These are phyloP conservation scores for Acacia crassicarpa DNA, from an alignment of 306 rosid genomes.

Conservation along the genomic window DNA sequence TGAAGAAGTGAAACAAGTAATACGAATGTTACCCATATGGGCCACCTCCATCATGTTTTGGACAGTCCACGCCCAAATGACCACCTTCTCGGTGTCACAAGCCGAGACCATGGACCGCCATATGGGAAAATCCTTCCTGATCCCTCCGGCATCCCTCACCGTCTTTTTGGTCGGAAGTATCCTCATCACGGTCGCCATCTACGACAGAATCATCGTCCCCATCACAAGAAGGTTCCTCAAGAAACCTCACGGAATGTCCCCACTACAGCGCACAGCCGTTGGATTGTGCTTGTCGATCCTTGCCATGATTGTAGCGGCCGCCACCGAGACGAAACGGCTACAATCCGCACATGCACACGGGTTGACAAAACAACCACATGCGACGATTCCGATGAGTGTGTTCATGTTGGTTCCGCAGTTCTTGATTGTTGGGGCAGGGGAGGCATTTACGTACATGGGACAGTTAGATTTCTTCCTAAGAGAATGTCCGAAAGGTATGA, in stretches of 20 bases:
- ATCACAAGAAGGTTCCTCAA: conserved; percentile 39
- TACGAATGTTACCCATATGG: conserved; percentile 84
- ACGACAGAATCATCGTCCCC: conserved; percentile 64
- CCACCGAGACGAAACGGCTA: conserved; percentile 51
- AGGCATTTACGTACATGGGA: conserved; percentile 81
- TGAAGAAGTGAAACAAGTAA: conserved; percentile 73
- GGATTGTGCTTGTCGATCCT: conserved; percentile 58
- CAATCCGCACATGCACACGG: conserved; percentile 35
- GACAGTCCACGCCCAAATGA: conserved; percentile 85
- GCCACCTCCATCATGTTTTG: conserved; percentile 82
- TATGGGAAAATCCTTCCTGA: conserved; percentile 63
- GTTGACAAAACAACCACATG: conserved; percentile 26
- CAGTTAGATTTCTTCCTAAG: conserved; percentile 78
- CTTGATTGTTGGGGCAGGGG: conserved; percentile 85
- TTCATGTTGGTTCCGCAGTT: conserved; percentile 86
- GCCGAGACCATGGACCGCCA: conserved; percentile 80
- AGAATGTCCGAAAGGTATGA: conserved; percentile 93
- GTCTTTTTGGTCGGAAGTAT: conserved; percentile 72
- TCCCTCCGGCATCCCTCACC: conserved; percentile 75
- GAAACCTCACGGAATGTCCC: conserved; percentile 65
- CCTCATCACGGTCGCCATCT: conserved; percentile 64
- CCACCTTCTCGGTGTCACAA: conserved; percentile 80
- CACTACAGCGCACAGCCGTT: conserved; percentile 69
- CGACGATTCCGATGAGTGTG: conserved; percentile 57
- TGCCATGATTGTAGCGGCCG: conserved; percentile 71